Percentiles rank a stretch among this genome's conserved stretches.
phyloP scores from a whole-genome alignment of 2,329 filamentous ascomycete species.

The Fusarium sp. region DNA sequence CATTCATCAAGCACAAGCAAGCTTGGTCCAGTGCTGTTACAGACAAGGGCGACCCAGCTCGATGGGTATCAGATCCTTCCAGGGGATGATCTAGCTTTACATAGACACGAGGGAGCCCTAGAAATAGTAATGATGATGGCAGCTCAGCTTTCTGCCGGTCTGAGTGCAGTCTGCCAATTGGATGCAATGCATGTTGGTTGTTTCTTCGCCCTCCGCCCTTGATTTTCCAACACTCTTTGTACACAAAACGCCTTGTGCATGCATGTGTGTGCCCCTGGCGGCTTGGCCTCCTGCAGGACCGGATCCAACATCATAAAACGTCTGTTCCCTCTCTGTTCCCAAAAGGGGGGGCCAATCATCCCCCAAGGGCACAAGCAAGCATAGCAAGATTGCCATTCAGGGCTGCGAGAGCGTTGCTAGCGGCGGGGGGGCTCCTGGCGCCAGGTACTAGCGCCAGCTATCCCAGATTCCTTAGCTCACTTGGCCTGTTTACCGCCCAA shows the following conservation, averaged over 20 bases:
- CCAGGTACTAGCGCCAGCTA: slow-evolving; percentile 19
- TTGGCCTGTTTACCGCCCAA: slow-evolving; percentile 14
- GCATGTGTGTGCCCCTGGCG: slow-evolving; percentile 1
- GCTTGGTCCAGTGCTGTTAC: neutral
- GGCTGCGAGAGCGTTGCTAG: slow-evolving; percentile 17
- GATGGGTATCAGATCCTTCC: slow-evolving; percentile 23
- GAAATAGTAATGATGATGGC: neutral
- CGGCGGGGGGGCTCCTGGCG: slow-evolving; percentile 25
- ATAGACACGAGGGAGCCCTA: neutral
- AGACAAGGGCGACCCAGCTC: slow-evolving; percentile 32
- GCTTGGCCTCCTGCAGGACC: slow-evolving; percentile 10
- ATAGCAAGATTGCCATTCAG: slow-evolving; percentile 20
- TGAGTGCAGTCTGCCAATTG: neutral
- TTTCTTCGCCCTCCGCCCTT: neutral
- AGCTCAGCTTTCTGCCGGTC: neutral
- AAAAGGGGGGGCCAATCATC: slow-evolving; percentile 36
- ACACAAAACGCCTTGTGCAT: neutral
- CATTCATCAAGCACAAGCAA: neutral
- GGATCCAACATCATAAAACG: slow-evolving; percentile 20
- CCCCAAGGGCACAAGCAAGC: neutral
- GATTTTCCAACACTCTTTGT: neutral
- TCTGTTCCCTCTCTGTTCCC: neutral
- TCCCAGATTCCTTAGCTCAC: neutral
- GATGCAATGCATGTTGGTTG: neutral
- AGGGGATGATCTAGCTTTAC: slow-evolving; percentile 4